Base-by-base conservation (phyloP, 805 yeast genomes). In the Yamadazyma olivae region DNA sequence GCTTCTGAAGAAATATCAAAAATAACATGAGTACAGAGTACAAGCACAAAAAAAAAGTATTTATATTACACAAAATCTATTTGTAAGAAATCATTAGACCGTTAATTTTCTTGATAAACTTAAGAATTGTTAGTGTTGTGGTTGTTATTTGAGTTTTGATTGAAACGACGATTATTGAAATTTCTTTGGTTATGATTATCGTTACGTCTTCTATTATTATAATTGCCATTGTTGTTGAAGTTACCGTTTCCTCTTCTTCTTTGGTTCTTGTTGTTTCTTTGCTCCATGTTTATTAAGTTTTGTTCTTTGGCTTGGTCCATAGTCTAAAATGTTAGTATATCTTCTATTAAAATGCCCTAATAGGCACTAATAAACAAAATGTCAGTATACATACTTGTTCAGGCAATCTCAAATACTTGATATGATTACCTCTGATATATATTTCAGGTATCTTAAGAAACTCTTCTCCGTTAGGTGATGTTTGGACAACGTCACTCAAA, bases 381-480 rank as follows among this genome's bases (percentile, higher is more conserved):
- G n/a, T n/a, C n/a, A n/a, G n/a, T n/a, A 32, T 33, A 43, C 46
- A 27, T 43, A 43, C 44, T 21, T 39, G 83, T 48, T 84, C 86
- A 19, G 86, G 87, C 56, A 85, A 69, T 60, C 87, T 78, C 45
- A 85, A 70, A 49, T 78, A 79, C 55, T 84, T 85, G 61, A 88
- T 83, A 50, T 85, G 91, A 45, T 75, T 82, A 29, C 97, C 97
- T 56, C 90, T 80, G 26, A 90, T 76, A 55, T 89, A 90, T 39
- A 83, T 74, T 50, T 86, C 95, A 3, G 80, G 77, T 30, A 83
- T 61, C 53, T 81, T 80, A 35, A 72, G 57, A 56, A 76, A 84
- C 36, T 67, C 68, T 45, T 75, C 79, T 25, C 85, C 91, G 46
- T 71, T 53, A 27, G 77, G 67, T 49, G 77, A 77, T 12, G 81